A percentile compares a stretch with the other conserved stretches of the same genome.
These are phyloP conservation scores for Luffa aegyptiaca DNA, from an alignment of 306 rosid genomes.

Conservation along the genomic window DNA sequence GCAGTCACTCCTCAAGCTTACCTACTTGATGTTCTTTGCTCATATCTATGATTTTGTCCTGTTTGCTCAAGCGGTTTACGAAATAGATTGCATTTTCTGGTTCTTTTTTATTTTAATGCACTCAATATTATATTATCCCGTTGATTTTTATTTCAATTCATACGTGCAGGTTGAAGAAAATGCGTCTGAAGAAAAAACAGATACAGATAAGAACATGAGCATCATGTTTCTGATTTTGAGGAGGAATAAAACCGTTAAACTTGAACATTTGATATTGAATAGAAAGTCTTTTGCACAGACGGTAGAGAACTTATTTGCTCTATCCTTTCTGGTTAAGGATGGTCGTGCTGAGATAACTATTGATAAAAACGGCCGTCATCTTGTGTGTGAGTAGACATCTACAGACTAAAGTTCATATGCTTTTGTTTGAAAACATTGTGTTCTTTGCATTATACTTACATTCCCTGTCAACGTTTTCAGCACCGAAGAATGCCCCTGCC, in stretches of 20 bases:
- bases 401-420: not conserved
- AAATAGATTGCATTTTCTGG: not conserved
- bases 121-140: not conserved
- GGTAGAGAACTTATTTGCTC: slow-evolving; percentile 71
- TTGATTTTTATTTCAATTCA: not conserved
- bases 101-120: not conserved
- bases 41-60: not conserved
- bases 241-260: slow-evolving; percentile 28
- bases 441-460: not conserved
- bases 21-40: not conserved
- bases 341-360: slow-evolving; percentile 58
- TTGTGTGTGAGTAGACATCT: slow-evolving; percentile 51
- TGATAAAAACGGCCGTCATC: slow-evolving; percentile 40
- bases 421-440: not conserved
- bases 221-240: slow-evolving; percentile 53
- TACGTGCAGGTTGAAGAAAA: slow-evolving; percentile 44
- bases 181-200: slow-evolving; percentile 36
- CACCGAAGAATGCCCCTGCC: slow-evolving; percentile 68
- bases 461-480: slow-evolving; percentile 24
- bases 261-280: slow-evolving; percentile 53
- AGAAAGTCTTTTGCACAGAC: slow-evolving; percentile 70
- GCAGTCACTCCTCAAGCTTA: not conserved
- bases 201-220: slow-evolving; percentile 66
- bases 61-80: not conserved
- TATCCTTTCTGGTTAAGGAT: slow-evolving; percentile 77